Evolutionary conservation across 305 asterid genomes (phyloP).

Genomic region (Petunia hybrid): DNA sequence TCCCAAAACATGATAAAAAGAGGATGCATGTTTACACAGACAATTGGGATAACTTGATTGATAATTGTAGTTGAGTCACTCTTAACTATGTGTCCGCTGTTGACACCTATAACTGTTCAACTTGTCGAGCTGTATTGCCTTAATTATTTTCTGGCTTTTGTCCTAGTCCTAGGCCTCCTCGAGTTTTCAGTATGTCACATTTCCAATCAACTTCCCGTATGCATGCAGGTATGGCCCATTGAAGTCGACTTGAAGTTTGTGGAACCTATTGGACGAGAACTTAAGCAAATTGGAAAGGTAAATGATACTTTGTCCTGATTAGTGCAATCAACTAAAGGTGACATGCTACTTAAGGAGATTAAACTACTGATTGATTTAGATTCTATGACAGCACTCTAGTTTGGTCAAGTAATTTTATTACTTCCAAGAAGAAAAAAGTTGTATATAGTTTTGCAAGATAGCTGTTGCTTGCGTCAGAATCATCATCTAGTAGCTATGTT

Average conservation of each 20-base stretch:
- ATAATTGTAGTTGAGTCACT: neutral
- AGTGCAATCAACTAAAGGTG: neutral
- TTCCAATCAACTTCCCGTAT: neutral
- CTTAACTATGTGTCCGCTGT: neutral
- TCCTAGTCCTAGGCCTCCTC: neutral
- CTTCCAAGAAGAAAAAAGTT: neutral
- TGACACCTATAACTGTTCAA: neutral
- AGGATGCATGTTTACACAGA: neutral
- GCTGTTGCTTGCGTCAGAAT: no score
- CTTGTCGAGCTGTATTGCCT: neutral
- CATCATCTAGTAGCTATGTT: no score
- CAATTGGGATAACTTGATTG: neutral
- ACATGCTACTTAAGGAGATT: neutral
- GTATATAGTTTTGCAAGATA: neutral
- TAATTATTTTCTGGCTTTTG: neutral
- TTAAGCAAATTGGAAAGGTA: constrained; percentile 79
- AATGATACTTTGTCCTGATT: neutral
- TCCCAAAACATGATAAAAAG: neutral
- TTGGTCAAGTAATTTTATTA: neutral
- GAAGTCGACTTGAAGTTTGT: constrained; percentile 83
- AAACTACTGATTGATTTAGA: neutral
- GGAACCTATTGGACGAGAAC: constrained; percentile 91
- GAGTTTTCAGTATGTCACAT: neutral
- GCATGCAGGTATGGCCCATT: constrained; percentile 85
- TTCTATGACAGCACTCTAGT: neutral